Evolutionary conservation across 2,329 filamentous ascomycete genomes (phyloP), one percentile per base, ranked within the genome.

Genomic region (Metarhizium album): DNA sequence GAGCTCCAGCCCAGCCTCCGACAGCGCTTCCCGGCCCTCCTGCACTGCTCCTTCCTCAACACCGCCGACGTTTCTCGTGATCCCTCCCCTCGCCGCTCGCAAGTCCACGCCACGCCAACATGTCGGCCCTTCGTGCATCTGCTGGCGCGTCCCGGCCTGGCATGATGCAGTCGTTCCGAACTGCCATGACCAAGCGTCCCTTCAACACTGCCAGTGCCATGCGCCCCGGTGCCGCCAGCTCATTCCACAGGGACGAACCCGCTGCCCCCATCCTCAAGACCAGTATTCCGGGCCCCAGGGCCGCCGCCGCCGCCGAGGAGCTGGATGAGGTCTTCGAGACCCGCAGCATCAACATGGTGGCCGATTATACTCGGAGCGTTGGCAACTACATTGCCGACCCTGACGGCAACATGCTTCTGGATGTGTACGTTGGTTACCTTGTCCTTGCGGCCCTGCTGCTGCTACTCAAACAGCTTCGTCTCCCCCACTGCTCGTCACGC

Each of bases 261-360:
- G 66, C 70, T 27, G 71, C 63, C 24, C 79, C 79, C 27, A 61
- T 70, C 3, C 63, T 82, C 60, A 78, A 77, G 70, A 78, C 76
- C 23, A 68, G 71, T 45, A 86, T 95, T 52, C 89, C 89, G 0
- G 89, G 89, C 0, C 88, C 88, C 37, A 78, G 83, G 71, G 82
- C 83, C 67, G 76, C 82, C 71, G 77, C 81, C 59, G 77, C 79
- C 47, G 82, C 86, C 56, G 73, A 81, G 55, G 80, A 88, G 65
- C 78, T 95, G 55, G 74, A 86, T 69, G 74, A 83, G 63, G 86
- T 94, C 53, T 94, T 93, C 63, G 89, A 95, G 67, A 91, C 87
- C 4, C 79, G 89, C 54, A 89, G 84, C 69, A 71, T 91, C 72
- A 94, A 93, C 74, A 86, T 90, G 82, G 74, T 90, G 61, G 78